Evolutionary conservation across 78 protist genomes (phyloP).

Genomic region (Guillardia theta): DNA sequence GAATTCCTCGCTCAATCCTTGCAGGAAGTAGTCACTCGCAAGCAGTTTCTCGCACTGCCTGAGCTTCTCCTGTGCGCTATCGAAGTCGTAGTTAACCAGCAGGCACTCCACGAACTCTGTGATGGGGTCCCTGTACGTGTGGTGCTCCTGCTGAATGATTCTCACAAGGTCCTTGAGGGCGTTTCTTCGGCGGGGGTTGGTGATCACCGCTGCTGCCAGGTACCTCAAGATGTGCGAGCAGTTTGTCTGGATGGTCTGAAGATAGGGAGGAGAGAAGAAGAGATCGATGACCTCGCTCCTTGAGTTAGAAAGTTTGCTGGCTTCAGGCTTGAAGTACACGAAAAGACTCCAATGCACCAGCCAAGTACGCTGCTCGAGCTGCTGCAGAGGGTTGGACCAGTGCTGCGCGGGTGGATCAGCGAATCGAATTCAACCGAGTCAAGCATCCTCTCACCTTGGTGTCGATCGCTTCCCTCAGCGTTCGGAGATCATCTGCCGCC

Average conservation of each 20-base stretch:
- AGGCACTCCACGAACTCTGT: slow-evolving; percentile 74
- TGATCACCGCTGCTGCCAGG: slow-evolving; percentile 65
- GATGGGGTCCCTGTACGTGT: slow-evolving; percentile 76
- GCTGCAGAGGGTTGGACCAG: background rate
- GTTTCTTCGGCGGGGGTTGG: slow-evolving; percentile 62
- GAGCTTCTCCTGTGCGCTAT: slow-evolving; percentile 77
- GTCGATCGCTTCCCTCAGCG: slow-evolving; percentile 68
- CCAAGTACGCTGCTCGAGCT: slow-evolving; percentile 81
- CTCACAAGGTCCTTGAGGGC: slow-evolving; percentile 38
- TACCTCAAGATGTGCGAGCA: slow-evolving; percentile 87
- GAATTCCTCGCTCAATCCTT: slow-evolving; percentile 62
- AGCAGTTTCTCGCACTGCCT: slow-evolving; percentile 75
- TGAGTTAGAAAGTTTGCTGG: slow-evolving; percentile 52
- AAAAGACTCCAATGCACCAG: slow-evolving; percentile 84
- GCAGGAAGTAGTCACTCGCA: slow-evolving; percentile 77
- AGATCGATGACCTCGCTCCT: slow-evolving; percentile 73
- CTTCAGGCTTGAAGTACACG: slow-evolving; percentile 72
- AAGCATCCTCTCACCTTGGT: no score
- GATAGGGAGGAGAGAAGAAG: slow-evolving; percentile 65
- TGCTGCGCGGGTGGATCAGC: no score
- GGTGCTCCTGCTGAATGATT: slow-evolving; percentile 35
- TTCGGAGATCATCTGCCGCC: slow-evolving; percentile 61
- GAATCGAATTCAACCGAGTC: no score
- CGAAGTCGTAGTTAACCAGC: slow-evolving; percentile 82
- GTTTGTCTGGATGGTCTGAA: slow-evolving; percentile 76